Evolutionary conservation across 208 protist genomes (phyloP).

Genomic region (Trypanosoma scelopori): DNA sequence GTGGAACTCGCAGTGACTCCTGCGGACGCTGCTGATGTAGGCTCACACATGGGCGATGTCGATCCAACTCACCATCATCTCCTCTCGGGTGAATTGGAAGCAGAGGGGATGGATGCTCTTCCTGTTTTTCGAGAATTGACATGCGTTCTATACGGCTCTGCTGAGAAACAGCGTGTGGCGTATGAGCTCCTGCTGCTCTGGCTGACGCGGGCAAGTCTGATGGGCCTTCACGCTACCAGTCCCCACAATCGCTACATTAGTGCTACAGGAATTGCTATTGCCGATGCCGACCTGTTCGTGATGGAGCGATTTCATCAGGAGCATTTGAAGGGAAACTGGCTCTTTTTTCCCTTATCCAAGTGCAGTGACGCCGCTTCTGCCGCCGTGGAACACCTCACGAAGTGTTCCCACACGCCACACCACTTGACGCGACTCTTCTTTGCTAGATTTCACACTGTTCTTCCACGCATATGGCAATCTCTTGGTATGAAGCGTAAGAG

Average conservation of each 20-base stretch:
- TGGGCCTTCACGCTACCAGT: slow-evolving; percentile 2
- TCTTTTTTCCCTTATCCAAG: slow-evolving; percentile 4
- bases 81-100: no score
- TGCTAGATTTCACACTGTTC: slow-evolving; percentile 11
- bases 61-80: no score
- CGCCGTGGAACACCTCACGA: slow-evolving; percentile 10
- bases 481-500: slow-evolving; percentile 19
- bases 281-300: slow-evolving; percentile 49
- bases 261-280: slow-evolving; percentile 24
- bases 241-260: slow-evolving; percentile 24
- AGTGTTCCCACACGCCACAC: slow-evolving; percentile 24
- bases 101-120: background rate
- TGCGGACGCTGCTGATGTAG: no score
- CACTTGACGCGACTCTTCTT: slow-evolving; percentile 35
- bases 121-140: slow-evolving; percentile 31
- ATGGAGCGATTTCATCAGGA: slow-evolving; percentile 25
- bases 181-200: slow-evolving; percentile 55
- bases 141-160: slow-evolving; percentile 37
- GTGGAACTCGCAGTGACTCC: background rate
- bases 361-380: background rate
- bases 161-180: slow-evolving; percentile 35
- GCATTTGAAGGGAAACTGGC: slow-evolving; percentile 6
- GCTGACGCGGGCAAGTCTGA: slow-evolving; percentile 8
- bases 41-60: no score
- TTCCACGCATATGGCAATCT: slow-evolving; percentile 30